Evolutionary conservation across 169 alveolate genomes (phyloP).

Genomic region (Plasmodium fragile): DNA sequence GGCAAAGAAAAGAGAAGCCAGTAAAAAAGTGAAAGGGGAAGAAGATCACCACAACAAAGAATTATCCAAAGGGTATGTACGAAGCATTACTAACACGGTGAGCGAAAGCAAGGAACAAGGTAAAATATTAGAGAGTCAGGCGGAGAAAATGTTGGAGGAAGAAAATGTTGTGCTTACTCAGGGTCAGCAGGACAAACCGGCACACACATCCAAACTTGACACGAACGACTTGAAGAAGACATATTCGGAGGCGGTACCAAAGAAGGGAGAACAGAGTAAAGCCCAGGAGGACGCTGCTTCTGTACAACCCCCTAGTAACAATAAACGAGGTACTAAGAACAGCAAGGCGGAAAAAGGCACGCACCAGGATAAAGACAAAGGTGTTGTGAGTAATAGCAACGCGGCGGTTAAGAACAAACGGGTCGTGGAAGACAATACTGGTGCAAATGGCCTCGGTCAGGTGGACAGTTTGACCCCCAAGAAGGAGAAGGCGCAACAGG

Average conservation of each 20-base stretch:
- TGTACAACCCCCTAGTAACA: not conserved
- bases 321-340: not conserved
- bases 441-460: not conserved
- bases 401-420: not conserved
- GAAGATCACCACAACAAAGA: not conserved
- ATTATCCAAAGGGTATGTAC: not conserved
- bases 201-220: not conserved
- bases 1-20: not conserved
- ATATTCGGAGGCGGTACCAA: not conserved
- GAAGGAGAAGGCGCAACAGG: not conserved
- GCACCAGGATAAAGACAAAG: not conserved
- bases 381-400: not conserved
- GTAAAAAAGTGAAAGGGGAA: not conserved
- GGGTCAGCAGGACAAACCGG: not conserved
- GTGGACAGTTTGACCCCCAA: not conserved
- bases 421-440: not conserved
- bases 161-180: not conserved
- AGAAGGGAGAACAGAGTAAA: not conserved
- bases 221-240: not conserved
- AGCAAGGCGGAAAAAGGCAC: not conserved
- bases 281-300: not conserved
- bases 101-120: not conserved
- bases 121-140: not conserved
- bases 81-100: not conserved
- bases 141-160: not conserved